Base-by-base conservation (phyloP, 768 basidiomycete genomes). In the Crepidotus variabilis region DNA sequence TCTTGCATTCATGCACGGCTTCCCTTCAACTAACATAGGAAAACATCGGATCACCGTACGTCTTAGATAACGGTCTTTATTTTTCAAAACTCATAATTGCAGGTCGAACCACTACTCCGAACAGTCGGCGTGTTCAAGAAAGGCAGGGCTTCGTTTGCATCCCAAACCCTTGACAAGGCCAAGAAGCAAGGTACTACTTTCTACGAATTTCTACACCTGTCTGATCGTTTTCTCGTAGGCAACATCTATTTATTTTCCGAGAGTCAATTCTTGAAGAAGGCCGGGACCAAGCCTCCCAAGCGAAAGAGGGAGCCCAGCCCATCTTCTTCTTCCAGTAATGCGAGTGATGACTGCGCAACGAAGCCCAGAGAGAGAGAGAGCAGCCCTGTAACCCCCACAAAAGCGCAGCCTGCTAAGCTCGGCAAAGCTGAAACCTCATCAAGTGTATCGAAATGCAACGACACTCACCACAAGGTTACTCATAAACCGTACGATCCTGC, bases 1-100 rank as follows among this genome's bases (percentile, higher is more conserved):
- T 3, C 72, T 87, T 33, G 85, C 86, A 0, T 72, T 89, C 23
- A 83, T 89, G 83, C 83, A 87, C 58, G 85, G 84, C 0, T 86
- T 88, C 64, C 69, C 77, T 14, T 81, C 87, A 0, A 79, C 77
- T 5, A 87, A 85, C 59, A 76, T 89, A 1, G 83, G 85, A 13
- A 80, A 77, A 52, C 77, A 80, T 55, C 78, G 87, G 39, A 64
- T 89, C 10, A 89, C 87, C 54, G 87, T 87, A 61, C 50, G 77
- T 64, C 33, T 46, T 49, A 14, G 5, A 18, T 3, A 32, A 11
- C 20, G 20, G 21, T 10, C 11, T 35, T 32, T 48, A 28, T 13
- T 33, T 23, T 50, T 22, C 35, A 49, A 45, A 36, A 51, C 14
- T 36, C 20, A 16, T 57, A 46, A 46, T 36, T 18, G 16, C 51